These are phyloP conservation scores for Stentor roeselii DNA, from an alignment of 73 alveolate species.

Conservation along the genomic window DNA sequence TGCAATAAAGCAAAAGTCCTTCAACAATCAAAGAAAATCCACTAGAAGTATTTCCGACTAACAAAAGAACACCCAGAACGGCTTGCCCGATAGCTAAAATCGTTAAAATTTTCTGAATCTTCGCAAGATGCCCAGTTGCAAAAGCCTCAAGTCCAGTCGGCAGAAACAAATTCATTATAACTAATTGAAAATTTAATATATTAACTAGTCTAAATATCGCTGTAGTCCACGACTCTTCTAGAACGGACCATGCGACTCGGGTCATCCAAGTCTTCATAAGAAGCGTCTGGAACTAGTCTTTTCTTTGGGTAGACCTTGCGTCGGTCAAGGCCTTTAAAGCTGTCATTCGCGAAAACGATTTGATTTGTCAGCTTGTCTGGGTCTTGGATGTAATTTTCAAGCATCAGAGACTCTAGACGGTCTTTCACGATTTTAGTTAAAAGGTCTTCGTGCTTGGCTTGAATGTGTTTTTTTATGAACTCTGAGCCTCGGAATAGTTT, in stretches of 20 bases:
- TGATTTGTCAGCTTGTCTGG: conserved; percentile 44
- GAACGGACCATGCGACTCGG: neutral
- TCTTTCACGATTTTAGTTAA: conserved; percentile 32
- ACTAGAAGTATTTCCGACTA: too few relatives aligned
- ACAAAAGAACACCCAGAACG: too few relatives aligned
- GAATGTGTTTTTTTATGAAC: conserved; percentile 76
- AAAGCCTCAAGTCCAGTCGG: too few relatives aligned
- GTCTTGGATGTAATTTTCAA: conserved; percentile 71
- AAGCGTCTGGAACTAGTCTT: neutral
- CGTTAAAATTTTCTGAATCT: too few relatives aligned
- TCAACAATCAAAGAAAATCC: too few relatives aligned
- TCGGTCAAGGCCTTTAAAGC: neutral
- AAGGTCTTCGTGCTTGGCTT: conserved; percentile 67
- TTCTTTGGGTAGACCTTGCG: neutral
- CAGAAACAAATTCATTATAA: too few relatives aligned
- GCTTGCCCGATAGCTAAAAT: too few relatives aligned
- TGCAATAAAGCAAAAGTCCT: too few relatives aligned
- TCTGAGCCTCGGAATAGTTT: conserved; percentile 74
- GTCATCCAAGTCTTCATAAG: conserved; percentile 28
- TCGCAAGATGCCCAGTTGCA: too few relatives aligned
- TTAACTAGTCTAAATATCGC: conserved; percentile 24
- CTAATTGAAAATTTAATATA: neutral
- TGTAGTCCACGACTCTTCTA: conserved; percentile 20
- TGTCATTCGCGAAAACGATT: conserved; percentile 8
- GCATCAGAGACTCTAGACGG: conserved; percentile 57